A percentile compares a stretch with the other conserved stretches of the same genome.
phyloP scores from a whole-genome alignment of 192 early-diverging fungal genomes.

The Umbelopsis ramanniana region DNA sequence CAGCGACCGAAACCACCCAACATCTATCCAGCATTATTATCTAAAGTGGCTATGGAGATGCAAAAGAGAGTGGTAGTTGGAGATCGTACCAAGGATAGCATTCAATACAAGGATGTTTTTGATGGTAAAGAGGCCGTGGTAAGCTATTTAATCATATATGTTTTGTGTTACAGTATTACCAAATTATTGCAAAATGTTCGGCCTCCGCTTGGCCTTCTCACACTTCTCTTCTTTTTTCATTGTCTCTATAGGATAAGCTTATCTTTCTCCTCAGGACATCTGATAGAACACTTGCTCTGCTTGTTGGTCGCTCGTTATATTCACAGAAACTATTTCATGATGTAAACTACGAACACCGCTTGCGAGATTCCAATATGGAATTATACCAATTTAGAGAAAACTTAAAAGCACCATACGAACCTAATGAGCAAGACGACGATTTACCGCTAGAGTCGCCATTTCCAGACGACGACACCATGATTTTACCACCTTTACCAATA shows the following conservation, averaged over 20 bases:
- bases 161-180: too few species aligned
- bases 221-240: neutral
- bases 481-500: neutral
- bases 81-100: conserved; percentile 72
- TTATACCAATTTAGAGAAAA: conserved; percentile 79
- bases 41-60: conserved; percentile 70
- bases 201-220: neutral
- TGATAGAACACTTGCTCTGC: conserved; percentile 85
- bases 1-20: conserved; percentile 15
- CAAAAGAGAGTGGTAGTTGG: conserved; percentile 57
- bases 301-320: conserved; percentile 87
- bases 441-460: conserved; percentile 5
- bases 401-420: neutral
- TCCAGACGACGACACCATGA: conserved; percentile 9
- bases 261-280: conserved; percentile 73
- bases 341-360: conserved; percentile 80
- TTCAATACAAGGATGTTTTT: conserved; percentile 86
- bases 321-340: conserved; percentile 91
- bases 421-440: conserved; percentile 12
- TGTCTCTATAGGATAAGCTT: conserved; percentile 51
- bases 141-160: conserved; percentile 4
- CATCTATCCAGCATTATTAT: conserved; percentile 76
- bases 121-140: conserved; percentile 89
- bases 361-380: conserved; percentile 79
- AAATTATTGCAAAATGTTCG: too few species aligned